These are phyloP conservation scores for Diaporthe capsici DNA, from an alignment of 2,329 filamentous ascomycete genomes.

Conservation along the genomic window DNA sequence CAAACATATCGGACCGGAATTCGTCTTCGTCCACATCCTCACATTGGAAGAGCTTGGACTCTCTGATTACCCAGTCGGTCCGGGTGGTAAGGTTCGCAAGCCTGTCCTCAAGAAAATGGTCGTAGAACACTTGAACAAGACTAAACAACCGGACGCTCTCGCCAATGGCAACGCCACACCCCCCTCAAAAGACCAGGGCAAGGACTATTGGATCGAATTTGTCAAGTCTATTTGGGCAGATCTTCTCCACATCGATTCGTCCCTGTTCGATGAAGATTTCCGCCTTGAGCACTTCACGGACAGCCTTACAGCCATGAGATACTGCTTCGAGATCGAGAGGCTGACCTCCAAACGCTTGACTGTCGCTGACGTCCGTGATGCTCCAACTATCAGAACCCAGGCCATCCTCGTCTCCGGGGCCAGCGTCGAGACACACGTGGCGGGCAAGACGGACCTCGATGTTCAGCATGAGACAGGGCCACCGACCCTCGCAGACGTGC, in stretches of 20 bases:
- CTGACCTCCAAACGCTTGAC: conserved; percentile 3
- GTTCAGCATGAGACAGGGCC: background rate
- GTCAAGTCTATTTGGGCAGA: conserved; percentile 9
- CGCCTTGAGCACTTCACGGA: conserved; percentile 19
- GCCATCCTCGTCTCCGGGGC: conserved; percentile 5
- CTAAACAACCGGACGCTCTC: background rate
- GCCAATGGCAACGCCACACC: background rate
- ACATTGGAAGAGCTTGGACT: background rate
- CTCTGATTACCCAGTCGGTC: background rate
- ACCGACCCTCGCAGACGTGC: background rate
- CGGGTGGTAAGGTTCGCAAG: conserved; percentile 19
- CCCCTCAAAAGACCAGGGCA: rapidly evolving
- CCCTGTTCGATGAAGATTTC: background rate
- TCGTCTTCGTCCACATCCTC: background rate
- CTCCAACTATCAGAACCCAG: background rate
- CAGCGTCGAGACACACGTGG: background rate
- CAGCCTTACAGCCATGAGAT: conserved; percentile 22
- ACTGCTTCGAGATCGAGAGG: background rate
- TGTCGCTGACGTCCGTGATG: background rate
- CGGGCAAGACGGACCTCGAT: background rate
- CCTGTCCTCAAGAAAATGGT: background rate
- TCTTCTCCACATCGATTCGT: background rate
- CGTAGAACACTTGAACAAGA: background rate
- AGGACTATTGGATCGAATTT: background rate
- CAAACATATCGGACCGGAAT: conserved; percentile 7